phyloP scores from a whole-genome alignment of 2,329 filamentous ascomycete species.

The Fusarium sacchari region DNA sequence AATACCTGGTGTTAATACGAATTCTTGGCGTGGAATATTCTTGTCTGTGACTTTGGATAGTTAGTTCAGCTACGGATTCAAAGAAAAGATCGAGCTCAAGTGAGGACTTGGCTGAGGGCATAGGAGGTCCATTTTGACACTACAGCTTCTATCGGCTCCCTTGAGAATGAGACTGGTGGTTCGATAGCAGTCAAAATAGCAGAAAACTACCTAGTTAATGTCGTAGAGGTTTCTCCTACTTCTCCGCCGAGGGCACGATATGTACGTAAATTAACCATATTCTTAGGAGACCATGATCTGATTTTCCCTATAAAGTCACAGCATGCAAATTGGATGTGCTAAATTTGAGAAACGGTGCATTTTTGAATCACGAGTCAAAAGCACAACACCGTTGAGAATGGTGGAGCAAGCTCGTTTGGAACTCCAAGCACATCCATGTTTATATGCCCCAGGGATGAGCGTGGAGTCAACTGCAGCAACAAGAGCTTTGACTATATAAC shows the following conservation, averaged over 20 bases:
- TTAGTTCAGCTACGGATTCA: neutral
- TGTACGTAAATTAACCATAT: neutral
- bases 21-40: neutral
- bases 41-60: neutral
- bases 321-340: neutral
- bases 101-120: neutral
- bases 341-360: slow-evolving; percentile 22
- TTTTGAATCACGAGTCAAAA: slow-evolving; percentile 30
- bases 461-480: slow-evolving; percentile 14
- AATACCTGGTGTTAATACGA: neutral
- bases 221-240: neutral
- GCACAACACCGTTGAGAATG: slow-evolving; percentile 7
- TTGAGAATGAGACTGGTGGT: slow-evolving; percentile 1
- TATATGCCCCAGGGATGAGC: slow-evolving; percentile 26
- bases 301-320: slow-evolving; percentile 3
- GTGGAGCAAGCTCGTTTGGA: slow-evolving; percentile 35
- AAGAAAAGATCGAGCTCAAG: neutral
- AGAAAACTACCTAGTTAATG: neutral
- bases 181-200: neutral
- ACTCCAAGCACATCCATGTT: slow-evolving; percentile 14
- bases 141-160: neutral
- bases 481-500: slow-evolving; percentile 5
- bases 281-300: slow-evolving; percentile 27
- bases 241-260: neutral
- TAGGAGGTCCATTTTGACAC: neutral